A percentile compares a stretch with the other conserved stretches of the same genome.
phyloP scores from a whole-genome alignment of 1,139 yeast species.

The Yamadazyma sp. region DNA sequence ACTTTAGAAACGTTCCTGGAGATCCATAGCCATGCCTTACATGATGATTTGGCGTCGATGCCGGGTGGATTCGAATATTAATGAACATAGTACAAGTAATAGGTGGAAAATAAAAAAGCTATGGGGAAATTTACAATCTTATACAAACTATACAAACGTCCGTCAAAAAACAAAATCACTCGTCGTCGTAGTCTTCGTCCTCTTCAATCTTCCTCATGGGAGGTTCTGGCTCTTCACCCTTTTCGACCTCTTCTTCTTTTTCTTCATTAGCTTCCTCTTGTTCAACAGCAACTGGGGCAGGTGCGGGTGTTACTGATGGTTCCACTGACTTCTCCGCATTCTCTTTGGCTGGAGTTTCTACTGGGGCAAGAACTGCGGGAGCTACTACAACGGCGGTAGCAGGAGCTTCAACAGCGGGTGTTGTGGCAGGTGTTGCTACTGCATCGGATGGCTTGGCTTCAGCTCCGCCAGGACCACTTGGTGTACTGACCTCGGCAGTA shows the following conservation, averaged over 20 bases:
- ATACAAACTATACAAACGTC: constrained; percentile 2
- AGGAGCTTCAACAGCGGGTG: constrained; percentile 6
- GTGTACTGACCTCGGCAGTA: constrained; percentile 5
- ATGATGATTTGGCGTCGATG: background rate
- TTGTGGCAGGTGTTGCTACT: constrained; percentile 4
- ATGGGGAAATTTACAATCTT: too few species aligned
- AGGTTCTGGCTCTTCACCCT: constrained; percentile 48
- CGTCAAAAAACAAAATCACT: constrained; percentile 30
- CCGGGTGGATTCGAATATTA: constrained; percentile 6
- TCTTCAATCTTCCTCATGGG: constrained; percentile 78
- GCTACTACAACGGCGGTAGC: constrained; percentile 2
- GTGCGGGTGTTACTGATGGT: constrained; percentile 2
- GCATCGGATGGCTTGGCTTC: background rate
- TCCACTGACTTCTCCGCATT: constrained; percentile 3
- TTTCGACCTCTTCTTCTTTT: constrained; percentile 31
- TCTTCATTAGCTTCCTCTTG: constrained; percentile 17
- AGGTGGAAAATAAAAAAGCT: too few species aligned
- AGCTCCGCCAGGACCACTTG: constrained; percentile 4
- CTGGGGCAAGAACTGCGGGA: constrained; percentile 1
- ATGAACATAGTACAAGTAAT: too few species aligned
- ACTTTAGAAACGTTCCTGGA: background rate
- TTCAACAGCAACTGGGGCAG: constrained; percentile 5
- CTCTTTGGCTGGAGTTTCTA: background rate
- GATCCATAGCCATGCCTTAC: background rate
- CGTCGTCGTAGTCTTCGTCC: constrained; percentile 83